Percentiles rank a stretch among this genome's conserved stretches.
phyloP scores from a whole-genome alignment of 2,329 filamentous ascomycete genomes.

The Phialocephala sp. region DNA sequence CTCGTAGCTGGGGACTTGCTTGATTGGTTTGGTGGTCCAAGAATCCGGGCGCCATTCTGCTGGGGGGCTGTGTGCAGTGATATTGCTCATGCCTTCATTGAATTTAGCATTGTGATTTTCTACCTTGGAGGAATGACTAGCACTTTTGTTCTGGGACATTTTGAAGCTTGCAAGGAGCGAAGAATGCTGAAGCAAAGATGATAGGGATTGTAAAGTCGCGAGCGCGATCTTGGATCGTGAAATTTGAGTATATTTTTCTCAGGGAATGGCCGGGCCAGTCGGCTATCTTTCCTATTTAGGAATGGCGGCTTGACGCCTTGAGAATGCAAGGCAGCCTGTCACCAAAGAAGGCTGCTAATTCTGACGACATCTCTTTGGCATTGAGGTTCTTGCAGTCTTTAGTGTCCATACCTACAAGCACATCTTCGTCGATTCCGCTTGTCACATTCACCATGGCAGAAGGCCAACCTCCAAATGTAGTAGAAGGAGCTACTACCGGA shows the following conservation, averaged over 20 bases:
- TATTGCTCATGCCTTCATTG: background rate
- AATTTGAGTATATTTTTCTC: background rate
- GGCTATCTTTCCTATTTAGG: background rate
- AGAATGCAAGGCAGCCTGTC: background rate
- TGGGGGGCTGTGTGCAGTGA: background rate
- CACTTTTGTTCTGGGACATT: background rate
- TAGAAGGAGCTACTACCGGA: conserved; percentile 64
- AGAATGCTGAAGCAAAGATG: background rate
- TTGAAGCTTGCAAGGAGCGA: background rate
- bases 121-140: background rate
- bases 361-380: background rate
- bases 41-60: conserved; percentile 64
- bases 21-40: conserved; percentile 80
- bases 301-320: background rate
- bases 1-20: conserved; percentile 74
- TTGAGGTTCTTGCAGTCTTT: background rate
- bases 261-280: background rate
- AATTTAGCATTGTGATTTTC: background rate
- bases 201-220: background rate
- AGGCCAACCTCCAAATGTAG: conserved; percentile 62
- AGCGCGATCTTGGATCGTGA: background rate
- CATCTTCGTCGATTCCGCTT: background rate
- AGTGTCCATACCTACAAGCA: background rate
- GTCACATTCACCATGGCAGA: conserved; percentile 58
- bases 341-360: background rate